These are phyloP conservation scores for Fusarium penzigii DNA, from an alignment of 2,329 filamentous ascomycete species.

Conservation along the genomic window DNA sequence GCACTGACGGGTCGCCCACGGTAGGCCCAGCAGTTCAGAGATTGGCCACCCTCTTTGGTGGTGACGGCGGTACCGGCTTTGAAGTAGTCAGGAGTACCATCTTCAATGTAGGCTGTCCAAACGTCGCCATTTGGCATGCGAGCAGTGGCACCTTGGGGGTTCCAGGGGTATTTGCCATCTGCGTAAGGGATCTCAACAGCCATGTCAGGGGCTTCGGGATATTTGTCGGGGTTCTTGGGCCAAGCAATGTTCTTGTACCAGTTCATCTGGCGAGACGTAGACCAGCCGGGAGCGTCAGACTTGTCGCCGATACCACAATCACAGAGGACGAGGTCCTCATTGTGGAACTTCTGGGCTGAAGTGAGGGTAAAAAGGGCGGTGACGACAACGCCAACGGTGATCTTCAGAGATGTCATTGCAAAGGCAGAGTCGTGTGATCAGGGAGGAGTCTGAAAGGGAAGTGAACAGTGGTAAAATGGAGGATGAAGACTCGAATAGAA, in stretches of 20 bases:
- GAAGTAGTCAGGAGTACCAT: conserved; percentile 42
- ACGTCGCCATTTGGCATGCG: conserved; percentile 41
- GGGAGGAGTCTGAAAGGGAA: neutral
- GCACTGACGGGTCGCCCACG: conserved; percentile 41
- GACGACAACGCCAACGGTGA: conserved; percentile 20
- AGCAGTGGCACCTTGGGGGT: conserved; percentile 38
- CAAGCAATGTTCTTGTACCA: conserved; percentile 43
- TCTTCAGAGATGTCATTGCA: conserved; percentile 28
- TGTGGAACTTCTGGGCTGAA: conserved; percentile 29
- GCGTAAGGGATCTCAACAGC: conserved; percentile 41
- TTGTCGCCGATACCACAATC: conserved; percentile 46
- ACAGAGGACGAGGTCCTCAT: conserved; percentile 42
- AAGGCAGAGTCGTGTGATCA: neutral
- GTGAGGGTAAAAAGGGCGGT: conserved; percentile 23
- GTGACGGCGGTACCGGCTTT: conserved; percentile 42
- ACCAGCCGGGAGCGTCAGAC: conserved; percentile 41
- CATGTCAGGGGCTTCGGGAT: conserved; percentile 40
- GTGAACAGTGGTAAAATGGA: neutral
- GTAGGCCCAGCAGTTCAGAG: conserved; percentile 44
- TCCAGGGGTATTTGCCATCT: conserved; percentile 42
- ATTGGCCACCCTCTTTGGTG: conserved; percentile 40
- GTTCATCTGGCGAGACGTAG: conserved; percentile 46
- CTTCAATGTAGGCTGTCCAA: conserved; percentile 45
- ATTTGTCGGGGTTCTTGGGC: conserved; percentile 36
- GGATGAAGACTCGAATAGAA: no score